These are phyloP conservation scores for Hymenoscyphus albidus DNA, from an alignment of 2,329 filamentous ascomycete genomes.

Conservation along the genomic window DNA sequence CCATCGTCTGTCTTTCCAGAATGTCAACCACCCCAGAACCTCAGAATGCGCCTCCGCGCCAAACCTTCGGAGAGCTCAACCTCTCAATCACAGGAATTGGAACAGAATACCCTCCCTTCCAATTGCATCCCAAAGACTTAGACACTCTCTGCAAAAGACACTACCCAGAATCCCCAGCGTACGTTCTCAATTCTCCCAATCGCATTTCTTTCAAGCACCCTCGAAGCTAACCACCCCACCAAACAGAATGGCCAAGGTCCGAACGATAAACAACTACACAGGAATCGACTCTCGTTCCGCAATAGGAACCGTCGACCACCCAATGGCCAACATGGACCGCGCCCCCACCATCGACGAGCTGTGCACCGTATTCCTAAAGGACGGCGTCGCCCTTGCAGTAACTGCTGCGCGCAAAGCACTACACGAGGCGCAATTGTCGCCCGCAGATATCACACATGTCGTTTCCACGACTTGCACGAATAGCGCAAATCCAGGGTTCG, in stretches of 20 bases:
- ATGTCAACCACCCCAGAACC: constrained; percentile 18
- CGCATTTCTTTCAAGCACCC: constrained; percentile 6
- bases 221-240: not conserved
- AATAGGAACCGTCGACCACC: constrained; percentile 57
- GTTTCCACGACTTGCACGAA: constrained; percentile 67
- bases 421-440: constrained; percentile 48
- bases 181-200: constrained; percentile 33
- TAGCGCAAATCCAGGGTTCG: constrained; percentile 65
- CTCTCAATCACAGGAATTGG: constrained; percentile 59
- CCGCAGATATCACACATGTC: constrained; percentile 58
- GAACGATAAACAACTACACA: constrained; percentile 60
- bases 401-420: constrained; percentile 53
- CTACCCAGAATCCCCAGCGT: constrained; percentile 59
- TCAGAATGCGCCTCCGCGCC: constrained; percentile 20
- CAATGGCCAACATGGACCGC: constrained; percentile 53
- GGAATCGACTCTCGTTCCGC: constrained; percentile 62
- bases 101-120: constrained; percentile 56
- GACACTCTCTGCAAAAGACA: constrained; percentile 51
- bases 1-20: not conserved
- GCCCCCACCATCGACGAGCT: constrained; percentile 54
- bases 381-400: constrained; percentile 56
- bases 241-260: constrained; percentile 57
- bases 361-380: constrained; percentile 51
- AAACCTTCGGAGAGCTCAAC: constrained; percentile 45
- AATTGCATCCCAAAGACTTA: constrained; percentile 48